Base-by-base conservation (phyloP, 768 basidiomycete species). In the Leccinellum rugosiceps region DNA sequence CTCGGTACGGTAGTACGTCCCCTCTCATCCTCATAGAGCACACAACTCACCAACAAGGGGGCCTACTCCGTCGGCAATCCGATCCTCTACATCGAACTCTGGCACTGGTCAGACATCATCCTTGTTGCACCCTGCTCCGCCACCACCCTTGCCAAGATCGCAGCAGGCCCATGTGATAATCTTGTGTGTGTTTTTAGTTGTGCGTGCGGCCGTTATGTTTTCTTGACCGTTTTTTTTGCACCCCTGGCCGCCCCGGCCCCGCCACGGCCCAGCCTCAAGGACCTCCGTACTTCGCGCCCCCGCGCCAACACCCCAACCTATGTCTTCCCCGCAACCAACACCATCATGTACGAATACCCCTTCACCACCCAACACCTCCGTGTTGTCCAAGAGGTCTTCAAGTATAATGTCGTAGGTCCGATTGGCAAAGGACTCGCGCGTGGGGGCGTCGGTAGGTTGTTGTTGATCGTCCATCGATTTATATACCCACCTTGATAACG, bases 311-410 rank as follows among this genome's bases (percentile, higher is more conserved):
- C n/a, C n/a, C n/a, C n/a, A n/a, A n/a, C n/a, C 95, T 68, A n/a
- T n/a, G n/a, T 96, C 96, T 2, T n/a, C n/a, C n/a, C n/a, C n/a
- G 97, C 96, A 0, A 99, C 98, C 96, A 99, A 99, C 72, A 98
- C 97, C 3, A 78, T 92, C 62, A 99, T 99, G 96, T 98, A 92
- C 68, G 85, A 90, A 58, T 95, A 98, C 68, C 94, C 94, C 19
- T 78, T 98, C 45, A 98, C 95, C 0, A 81, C 83, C 1, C 83
- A 89, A 60, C 97, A 99, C 67, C 73, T 98, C 44, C 80, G 84
- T 21, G 67, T 89, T 38, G 80, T 96, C 6, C 78, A 77, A 26
- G 89, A 94, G 1, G 80, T 90, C 41, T 80, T 98, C 10, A 79
- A 81, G 13, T 99, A 98, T 68, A 74, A 82, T 25, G 80, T 98